Base-by-base conservation (phyloP, 1,284 basidiomycete genomes). In the Sanguinoderma infundibulare region DNA sequence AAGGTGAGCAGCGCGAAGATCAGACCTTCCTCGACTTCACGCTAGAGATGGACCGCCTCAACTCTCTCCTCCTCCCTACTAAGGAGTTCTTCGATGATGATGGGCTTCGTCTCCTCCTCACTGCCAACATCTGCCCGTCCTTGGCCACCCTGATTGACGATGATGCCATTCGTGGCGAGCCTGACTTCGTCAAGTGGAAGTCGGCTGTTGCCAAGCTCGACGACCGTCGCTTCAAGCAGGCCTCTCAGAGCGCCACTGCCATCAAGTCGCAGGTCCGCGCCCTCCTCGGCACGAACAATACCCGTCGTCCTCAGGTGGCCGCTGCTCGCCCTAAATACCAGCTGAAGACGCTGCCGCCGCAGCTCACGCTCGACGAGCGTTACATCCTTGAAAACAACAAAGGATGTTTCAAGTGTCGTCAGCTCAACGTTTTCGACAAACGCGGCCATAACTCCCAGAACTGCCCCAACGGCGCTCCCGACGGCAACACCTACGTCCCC, bases 371-470 rank as follows among this genome's bases (percentile, higher is more conserved):
- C 2, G 46, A 7, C 2, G 46, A 63, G 53, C 28, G 24, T 0
- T 8, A 47, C 9, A 32, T 56, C 20, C 53, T 63, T 2, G 5
- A 9, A 5, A 15, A 49, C 8, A 47, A 61, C 47, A 10, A 38
- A 2, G 44, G 62, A 2, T 61, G 59, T 28, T 55, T 61, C 49
- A 64, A 61, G 53, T 61, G 50, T 39, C 35, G 51, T 4, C 28
- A 32, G 2, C 46, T 56, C 46, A 57, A 28, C 26, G 59, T 54
- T 3, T 5, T 24, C n/a, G n/a, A n/a, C 20, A 35, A 14, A 6
- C 14, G 7, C 34, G 22, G 10, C 12, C 39, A 44, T 17, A 30
- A 8, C 2, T 40, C 38, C 2, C 2, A 7, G 14, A 17, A 3
- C 38, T 54, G 53, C 53, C 22, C 35, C 9, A 26, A 26, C 22